Evolutionary conservation across 2,329 filamentous ascomycete species (phyloP).

Genomic region (Aspergillus sp.): DNA sequence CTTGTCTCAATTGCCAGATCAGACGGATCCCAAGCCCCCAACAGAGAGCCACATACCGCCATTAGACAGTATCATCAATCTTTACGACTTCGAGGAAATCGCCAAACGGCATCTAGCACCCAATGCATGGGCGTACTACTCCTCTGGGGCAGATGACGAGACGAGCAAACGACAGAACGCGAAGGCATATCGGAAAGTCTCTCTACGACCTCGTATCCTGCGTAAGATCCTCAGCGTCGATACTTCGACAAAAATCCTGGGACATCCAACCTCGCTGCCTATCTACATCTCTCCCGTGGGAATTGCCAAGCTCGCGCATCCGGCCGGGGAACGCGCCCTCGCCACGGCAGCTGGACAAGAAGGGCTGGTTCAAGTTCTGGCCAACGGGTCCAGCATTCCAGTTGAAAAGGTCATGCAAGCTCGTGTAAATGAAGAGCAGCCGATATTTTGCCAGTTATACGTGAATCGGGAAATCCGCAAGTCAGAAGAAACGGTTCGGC

Average conservation of each 20-base stretch:
- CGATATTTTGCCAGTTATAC: slow-evolving; percentile 33
- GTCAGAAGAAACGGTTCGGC: slow-evolving; percentile 18
- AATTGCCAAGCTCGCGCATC: slow-evolving; percentile 38
- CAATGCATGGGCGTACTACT: slow-evolving; percentile 37
- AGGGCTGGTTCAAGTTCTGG: slow-evolving; percentile 30
- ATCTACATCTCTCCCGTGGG: slow-evolving; percentile 37
- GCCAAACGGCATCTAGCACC: slow-evolving; percentile 22
- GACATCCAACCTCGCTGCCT: slow-evolving; percentile 26
- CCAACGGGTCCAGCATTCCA: slow-evolving; percentile 33
- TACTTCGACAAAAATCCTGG: slow-evolving; percentile 28
- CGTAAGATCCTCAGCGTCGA: slow-evolving; percentile 32
- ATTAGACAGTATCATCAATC: slow-evolving; percentile 26
- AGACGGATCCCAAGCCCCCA: no score
- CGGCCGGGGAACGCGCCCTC: slow-evolving; percentile 37
- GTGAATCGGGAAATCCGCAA: slow-evolving; percentile 24
- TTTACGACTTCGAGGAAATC: slow-evolving; percentile 32
- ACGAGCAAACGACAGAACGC: slow-evolving; percentile 39
- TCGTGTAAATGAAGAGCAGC: slow-evolving; percentile 12
- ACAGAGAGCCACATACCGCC: slow-evolving; percentile 5
- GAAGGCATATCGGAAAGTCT: slow-evolving; percentile 38
- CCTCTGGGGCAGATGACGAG: slow-evolving; percentile 44
- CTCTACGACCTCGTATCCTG: slow-evolving; percentile 41
- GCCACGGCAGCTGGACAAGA: slow-evolving; percentile 33
- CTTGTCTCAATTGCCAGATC: neutral
- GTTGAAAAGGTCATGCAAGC: slow-evolving; percentile 31